phyloP scores from a whole-genome alignment of 2,329 filamentous ascomycete genomes.

The Thelonectria blattea region DNA sequence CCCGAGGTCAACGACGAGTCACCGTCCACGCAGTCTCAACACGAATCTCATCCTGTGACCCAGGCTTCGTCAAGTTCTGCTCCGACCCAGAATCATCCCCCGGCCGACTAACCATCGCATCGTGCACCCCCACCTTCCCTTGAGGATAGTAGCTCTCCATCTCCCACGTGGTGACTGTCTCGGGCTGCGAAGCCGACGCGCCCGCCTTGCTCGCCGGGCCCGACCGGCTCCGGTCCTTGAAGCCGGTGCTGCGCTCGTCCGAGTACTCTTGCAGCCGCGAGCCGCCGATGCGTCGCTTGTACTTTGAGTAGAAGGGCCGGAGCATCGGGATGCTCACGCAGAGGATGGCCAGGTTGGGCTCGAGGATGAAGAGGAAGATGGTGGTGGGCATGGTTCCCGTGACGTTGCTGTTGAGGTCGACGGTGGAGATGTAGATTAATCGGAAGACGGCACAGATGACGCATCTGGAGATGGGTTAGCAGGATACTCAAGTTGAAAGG shows the following conservation, averaged over 20 bases:
- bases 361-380: conserved; percentile 47
- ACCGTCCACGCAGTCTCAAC: conserved; percentile 36
- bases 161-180: conserved; percentile 32
- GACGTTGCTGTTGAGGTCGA: conserved; percentile 45
- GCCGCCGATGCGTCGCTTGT: conserved; percentile 41
- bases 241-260: conserved; percentile 28
- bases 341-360: conserved; percentile 49
- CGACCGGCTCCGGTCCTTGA: conserved; percentile 28
- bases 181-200: conserved; percentile 6
- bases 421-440: conserved; percentile 45
- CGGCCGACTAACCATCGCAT: conserved; percentile 19
- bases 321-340: conserved; percentile 52
- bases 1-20: conserved; percentile 14
- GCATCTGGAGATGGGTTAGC: conserved; percentile 39
- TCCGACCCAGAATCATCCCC: conserved; percentile 35
- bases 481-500: no score
- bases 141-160: conserved; percentile 32
- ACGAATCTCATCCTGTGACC: conserved; percentile 25
- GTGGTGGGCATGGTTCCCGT: conserved; percentile 49
- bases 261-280: conserved; percentile 40
- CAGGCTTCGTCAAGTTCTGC: conserved; percentile 32
- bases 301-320: conserved; percentile 43
- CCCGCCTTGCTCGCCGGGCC: conserved; percentile 15
- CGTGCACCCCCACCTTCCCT: conserved; percentile 21
- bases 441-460: conserved; percentile 48